A percentile compares a stretch with the other conserved stretches of the same genome.
Evolutionary conservation across 345 rosid genomes (phyloP).

Genomic region (Syzygium aqueum): DNA sequence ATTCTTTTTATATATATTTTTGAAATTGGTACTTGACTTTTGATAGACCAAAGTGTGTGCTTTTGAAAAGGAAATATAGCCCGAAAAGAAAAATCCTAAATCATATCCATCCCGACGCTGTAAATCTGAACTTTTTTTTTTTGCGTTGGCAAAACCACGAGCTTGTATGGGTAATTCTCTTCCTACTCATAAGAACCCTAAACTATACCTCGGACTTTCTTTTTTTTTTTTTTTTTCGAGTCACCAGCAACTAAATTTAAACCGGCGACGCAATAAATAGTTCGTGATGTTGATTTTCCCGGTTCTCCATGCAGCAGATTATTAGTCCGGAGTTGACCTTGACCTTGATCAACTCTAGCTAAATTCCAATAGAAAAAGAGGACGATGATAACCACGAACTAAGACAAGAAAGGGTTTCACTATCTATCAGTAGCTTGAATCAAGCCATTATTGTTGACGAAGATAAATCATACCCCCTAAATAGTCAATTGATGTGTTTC

Average conservation of each 20-base stretch:
- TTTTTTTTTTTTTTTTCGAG: no score
- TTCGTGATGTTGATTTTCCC: no score
- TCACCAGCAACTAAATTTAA: no score
- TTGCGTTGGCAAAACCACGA: not conserved
- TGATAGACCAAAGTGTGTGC: not conserved
- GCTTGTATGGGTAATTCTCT: not conserved
- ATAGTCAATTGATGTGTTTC: not conserved
- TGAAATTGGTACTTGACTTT: not conserved
- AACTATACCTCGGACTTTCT: not conserved
- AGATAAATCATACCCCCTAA: not conserved
- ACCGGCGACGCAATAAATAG: no score
- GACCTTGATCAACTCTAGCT: not conserved
- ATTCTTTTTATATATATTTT: not conserved
- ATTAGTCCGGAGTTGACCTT: no score
- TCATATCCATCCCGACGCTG: not conserved
- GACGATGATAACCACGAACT: no score
- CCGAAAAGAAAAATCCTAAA: not conserved
- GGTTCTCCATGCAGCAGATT: fast-evolving
- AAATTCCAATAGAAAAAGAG: no score
- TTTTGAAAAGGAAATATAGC: not conserved
- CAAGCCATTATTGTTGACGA: not conserved
- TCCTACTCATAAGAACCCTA: not conserved
- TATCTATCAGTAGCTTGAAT: not conserved
- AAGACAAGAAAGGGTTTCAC: not conserved
- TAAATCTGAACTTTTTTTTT: not conserved